Evolutionary conservation across 805 yeast species (phyloP), one percentile per base, ranked within the genome.

Genomic region (Candida vaughaniae): DNA sequence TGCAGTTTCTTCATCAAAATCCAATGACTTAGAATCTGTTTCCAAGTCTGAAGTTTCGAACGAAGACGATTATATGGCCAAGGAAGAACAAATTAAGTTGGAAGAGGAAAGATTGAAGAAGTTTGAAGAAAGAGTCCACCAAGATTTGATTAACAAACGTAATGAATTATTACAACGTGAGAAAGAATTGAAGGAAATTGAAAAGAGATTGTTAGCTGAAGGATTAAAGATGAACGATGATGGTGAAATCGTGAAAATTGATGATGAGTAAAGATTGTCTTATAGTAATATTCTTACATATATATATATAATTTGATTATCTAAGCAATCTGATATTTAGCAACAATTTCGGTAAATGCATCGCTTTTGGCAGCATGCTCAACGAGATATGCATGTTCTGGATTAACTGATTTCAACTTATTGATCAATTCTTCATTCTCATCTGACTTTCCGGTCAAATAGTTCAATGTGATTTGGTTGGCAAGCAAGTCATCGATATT

Each of bases 101-200:
- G 96, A 89, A 62, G 96, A 89, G 64, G 95, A 86, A 63, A 77
- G 95, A 64, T 73, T 89, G 55, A 81, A 75, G 53, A 85, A 86
- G 29, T 86, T 85, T 58, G 96, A 89, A 64, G 88, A 82, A 61
- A 73, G 93, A 51, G 95, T 89, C 17, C 96, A 89, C 64, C 85
- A 82, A 55, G 96, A 88, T 60, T 71, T 89, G 57, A 69, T 84
- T 55, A 72, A 74, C 58, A 86, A 89, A 69, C 75, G 93, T 50
- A 80, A 82, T 53, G 96, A 89, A 61, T 75, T 89, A 43, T 72
- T 85, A 56, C 85, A 81, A 48, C 78, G 95, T 55, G 97, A 89
- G 61, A 77, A 79, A 52, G 96, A 89, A 60, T 73, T 88, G 56
- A 80, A 79, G 51, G 91, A 84, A 47, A 84, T 88, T 48, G 96